Base-by-base conservation (phyloP, 1,284 basidiomycete genomes). In the Pseudozyma sp. region DNA sequence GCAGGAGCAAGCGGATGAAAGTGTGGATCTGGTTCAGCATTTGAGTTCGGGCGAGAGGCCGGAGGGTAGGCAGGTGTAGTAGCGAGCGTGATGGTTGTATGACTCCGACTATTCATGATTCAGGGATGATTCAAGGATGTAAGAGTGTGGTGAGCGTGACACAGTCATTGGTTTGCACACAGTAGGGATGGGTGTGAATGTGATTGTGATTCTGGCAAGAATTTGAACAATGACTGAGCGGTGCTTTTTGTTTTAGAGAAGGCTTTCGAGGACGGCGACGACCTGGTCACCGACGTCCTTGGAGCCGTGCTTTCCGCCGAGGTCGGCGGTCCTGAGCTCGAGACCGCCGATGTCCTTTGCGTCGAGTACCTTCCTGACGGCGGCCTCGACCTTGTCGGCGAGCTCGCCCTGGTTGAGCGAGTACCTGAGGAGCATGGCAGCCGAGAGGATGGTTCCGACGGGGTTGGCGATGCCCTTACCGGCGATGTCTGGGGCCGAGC, bases 381-480 rank as follows among this genome's bases (percentile, higher is more conserved):
- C 94, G 43, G 87, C 85, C 85, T 99, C 97, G 72, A 99, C 91
- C 30, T 92, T 90, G 51, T 88, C 88, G 2, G 96, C 96, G 78
- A 92, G 90, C 72, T 88, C 89, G 30, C 62, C 55, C 62, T 94
- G 88, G 29, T 93, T 93, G 39, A 98, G 90, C 43, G 96, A 98
- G 86, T 97, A 99, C 52, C 95, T 90, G 58, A 98, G 88, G 65
- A 98, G 90, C 91, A 99, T 91, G 4, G 95, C 95, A 5, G 92
- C 93, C 59, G 94, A 97, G 60, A 99, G 90, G 84, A 99, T 98
- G 16, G 96, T 97, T 53, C 96, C 97, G 77, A 99, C 90, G 34
- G 96, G 96, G 86, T 98, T 99, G 69, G 96, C 96, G 80, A 97
- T 94, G 34, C 93, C 93, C 84, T 93, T 88, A 2, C 94, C 94